phyloP scores from a whole-genome alignment of 345 rosid genomes.

The Boechera stricta region DNA sequence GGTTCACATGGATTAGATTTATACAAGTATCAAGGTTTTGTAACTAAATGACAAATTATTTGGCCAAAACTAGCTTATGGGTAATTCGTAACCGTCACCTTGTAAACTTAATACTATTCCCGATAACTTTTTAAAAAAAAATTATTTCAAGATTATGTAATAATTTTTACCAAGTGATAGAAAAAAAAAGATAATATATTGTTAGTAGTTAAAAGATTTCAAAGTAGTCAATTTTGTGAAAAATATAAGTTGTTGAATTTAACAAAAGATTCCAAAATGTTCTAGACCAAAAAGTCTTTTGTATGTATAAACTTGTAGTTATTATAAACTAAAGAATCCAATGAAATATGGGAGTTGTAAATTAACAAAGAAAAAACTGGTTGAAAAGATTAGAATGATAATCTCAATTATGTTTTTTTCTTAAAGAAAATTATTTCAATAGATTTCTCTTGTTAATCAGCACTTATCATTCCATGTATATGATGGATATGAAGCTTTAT shows the following conservation, averaged over 20 bases:
- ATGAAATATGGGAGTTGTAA: background rate
- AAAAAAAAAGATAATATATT: background rate
- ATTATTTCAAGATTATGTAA: background rate
- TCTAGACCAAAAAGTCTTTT: no score
- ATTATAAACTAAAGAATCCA: background rate
- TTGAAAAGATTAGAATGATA: background rate
- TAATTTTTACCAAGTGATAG: background rate
- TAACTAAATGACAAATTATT: background rate
- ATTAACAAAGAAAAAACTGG: no score
- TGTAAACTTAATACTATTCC: background rate
- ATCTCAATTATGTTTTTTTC: background rate
- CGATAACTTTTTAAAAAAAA: no score
- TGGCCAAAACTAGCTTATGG: background rate
- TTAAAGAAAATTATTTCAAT: background rate
- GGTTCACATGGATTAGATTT: background rate
- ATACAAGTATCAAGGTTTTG: background rate
- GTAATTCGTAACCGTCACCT: background rate
- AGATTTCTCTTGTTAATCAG: background rate
- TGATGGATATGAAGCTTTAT: background rate
- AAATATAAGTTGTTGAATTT: background rate
- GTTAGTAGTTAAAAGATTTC: background rate
- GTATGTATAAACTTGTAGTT: background rate
- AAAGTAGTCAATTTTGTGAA: background rate
- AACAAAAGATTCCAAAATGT: no score
- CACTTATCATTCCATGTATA: background rate